Evolutionary conservation across 371 early-diverging fungal species (phyloP), one percentile per base, ranked within the genome.

Genomic region (Apophysomyces elegans): DNA sequence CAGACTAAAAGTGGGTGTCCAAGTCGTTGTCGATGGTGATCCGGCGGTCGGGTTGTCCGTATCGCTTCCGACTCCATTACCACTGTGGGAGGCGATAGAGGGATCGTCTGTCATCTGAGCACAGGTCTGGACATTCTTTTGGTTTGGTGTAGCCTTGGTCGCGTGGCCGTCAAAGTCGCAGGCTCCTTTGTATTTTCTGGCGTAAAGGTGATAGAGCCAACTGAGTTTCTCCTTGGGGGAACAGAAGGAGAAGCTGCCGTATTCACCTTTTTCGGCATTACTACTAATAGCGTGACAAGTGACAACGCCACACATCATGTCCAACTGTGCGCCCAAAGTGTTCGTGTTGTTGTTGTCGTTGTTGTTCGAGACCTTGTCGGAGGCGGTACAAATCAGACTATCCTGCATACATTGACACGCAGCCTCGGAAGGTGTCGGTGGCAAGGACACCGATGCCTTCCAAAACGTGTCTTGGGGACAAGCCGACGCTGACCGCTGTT

Each of bases 331-430:
- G 4, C 82, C 82, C 6, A 79, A 32, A 4, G 57, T 8, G 21
- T 41, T 62, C 37, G 57, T 62, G 12, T 69, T 70, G 0, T 69
- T 68, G 4, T 69, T 37, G 8, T 64, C 61, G 58, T 69, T 69
- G 0, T 62, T 71, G 37, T 74, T 69, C 6, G 61, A 67, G 1
- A 84, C 79, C 61, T 83, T 76, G 16, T 82, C 75, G 0, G 83
- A 81, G 3, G 80, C 83, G 7, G 81, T 78, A 69, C 92, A 92
- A 36, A 77, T 67, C 47, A 91, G 71, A 7, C 88, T 84, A 37
- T 86, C 76, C 36, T 82, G 70, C 89, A 91, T 88, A 75, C 92
- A 91, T 16, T 83, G 69, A 67, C 94, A 93, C 16, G 84, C 84
- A 18, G 81, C 80, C 7, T 79, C 73, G 0, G 88, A 89, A 5